These are phyloP conservation scores for Neurospora sp. DNA, from an alignment of 495 filamentous ascomycete genomes.

Conservation along the genomic window DNA sequence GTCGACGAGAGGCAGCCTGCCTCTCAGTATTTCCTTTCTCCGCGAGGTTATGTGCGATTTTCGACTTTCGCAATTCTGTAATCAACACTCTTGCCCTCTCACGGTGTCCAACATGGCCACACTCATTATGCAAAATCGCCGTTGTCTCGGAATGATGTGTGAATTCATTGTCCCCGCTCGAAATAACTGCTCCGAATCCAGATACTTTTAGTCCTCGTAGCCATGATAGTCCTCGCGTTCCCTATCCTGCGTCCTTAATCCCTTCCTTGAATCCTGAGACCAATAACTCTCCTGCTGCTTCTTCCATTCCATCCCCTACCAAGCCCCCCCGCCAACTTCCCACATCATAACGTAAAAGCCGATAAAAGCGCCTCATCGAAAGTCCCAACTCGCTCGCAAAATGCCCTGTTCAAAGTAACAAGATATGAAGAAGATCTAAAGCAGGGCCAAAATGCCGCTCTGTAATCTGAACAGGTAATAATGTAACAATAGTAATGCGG, in stretches of 20 bases:
- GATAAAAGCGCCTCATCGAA: not conserved
- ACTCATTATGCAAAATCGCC: not conserved
- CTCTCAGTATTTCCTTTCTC: not conserved
- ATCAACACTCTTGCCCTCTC: not conserved
- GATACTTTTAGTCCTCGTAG: not conserved
- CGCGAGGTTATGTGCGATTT: not conserved
- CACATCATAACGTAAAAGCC: not conserved
- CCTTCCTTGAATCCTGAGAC: not conserved
- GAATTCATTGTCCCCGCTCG: not conserved
- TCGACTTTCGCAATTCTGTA: not conserved
- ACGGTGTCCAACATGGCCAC: not conserved
- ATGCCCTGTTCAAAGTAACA: not conserved
- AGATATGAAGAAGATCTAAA: not conserved
- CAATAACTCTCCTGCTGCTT: not conserved
- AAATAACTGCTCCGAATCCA: not conserved
- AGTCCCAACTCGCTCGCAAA: not conserved
- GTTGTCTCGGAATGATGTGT: not conserved
- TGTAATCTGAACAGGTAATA: not conserved
- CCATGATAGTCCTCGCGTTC: not conserved
- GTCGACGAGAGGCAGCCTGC: not conserved
- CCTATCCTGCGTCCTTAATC: not conserved
- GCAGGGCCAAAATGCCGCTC: not conserved
- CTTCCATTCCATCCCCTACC: not conserved
- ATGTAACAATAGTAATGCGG: not conserved
- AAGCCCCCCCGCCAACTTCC: not conserved